Percentiles rank a stretch among this genome's conserved stretches.
phyloP scores from a whole-genome alignment of 2,329 filamentous ascomycete genomes.

The Echinosphaeria canescens region DNA sequence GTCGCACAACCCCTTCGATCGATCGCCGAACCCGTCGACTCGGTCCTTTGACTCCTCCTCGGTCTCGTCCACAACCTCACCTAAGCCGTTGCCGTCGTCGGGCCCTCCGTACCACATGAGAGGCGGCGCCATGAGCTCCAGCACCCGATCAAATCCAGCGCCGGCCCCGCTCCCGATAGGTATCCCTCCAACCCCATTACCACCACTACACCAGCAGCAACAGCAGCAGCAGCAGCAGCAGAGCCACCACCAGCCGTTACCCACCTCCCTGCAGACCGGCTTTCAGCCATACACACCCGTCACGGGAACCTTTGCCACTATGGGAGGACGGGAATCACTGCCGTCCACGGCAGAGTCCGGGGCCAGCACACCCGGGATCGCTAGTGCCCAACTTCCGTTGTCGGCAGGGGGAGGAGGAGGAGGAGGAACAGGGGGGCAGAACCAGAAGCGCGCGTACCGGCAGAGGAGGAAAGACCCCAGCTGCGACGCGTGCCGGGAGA shows the following conservation, averaged over 20 bases:
- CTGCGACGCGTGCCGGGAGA: conserved; percentile 87
- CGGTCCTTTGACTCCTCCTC: conserved; percentile 43
- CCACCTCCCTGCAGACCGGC: conserved; percentile 12
- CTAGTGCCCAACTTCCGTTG: conserved; percentile 5
- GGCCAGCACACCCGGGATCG: conserved; percentile 27
- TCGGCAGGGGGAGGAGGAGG: neutral
- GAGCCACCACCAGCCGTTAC: no score
- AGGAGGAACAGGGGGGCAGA: conserved; percentile 24
- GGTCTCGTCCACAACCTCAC: conserved; percentile 38
- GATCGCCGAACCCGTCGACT: conserved; percentile 37
- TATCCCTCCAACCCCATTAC: no score
- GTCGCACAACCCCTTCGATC: conserved; percentile 33
- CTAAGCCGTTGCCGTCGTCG: conserved; percentile 27
- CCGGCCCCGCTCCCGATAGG: conserved; percentile 29
- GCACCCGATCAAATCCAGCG: conserved; percentile 14
- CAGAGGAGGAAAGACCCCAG: conserved; percentile 92
- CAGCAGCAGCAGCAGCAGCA: no score
- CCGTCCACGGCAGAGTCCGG: conserved; percentile 36
- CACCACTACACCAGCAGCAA: no score
- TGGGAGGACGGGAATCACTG: conserved; percentile 35
- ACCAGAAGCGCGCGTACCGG: conserved; percentile 83
- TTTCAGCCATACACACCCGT: conserved; percentile 32
- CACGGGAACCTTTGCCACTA: conserved; percentile 20
- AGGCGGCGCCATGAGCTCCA: conserved; percentile 23
- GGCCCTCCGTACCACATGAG: conserved; percentile 22